Conservation (phyloP, 257 asterid genomes). For the Craterostigma plantagineum region DNA sequence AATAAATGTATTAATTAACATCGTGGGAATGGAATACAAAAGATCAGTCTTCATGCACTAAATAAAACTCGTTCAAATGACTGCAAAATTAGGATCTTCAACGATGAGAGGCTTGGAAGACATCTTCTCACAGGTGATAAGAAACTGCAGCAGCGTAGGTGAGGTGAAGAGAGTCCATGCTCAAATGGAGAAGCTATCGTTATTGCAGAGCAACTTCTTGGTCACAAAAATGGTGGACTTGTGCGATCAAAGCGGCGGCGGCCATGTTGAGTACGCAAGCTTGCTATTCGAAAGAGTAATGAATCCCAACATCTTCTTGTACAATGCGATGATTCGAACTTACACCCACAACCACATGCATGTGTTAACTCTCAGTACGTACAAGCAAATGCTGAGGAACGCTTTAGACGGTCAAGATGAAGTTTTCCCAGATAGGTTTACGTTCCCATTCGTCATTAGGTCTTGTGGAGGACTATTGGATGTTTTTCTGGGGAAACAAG, state of each 20-base stretch:
- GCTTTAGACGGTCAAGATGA: conserved; percentile 11
- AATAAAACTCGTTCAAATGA: conserved; percentile 19
- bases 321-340: conserved; percentile 49
- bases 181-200: conserved; percentile 42
- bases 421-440: conserved; percentile 33
- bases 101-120: conserved; percentile 55
- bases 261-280: conserved; percentile 34
- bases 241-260: conserved; percentile 44
- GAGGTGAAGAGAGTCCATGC: conserved; percentile 47
- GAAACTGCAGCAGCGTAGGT: conserved; percentile 20
- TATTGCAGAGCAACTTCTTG: conserved; percentile 52
- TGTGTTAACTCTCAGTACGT: conserved; percentile 16
- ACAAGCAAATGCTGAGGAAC: conserved; percentile 27
- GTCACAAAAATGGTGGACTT: conserved; percentile 64
- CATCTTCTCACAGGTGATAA: conserved; percentile 27
- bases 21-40: no score
- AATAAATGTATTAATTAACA: no score
- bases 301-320: conserved; percentile 38
- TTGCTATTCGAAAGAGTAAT: conserved; percentile 32
- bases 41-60: background rate
- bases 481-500: conserved; percentile 28
- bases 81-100: conserved; percentile 19
- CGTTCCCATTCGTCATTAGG: conserved; percentile 60
- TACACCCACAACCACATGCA: conserved; percentile 30
- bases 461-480: conserved; percentile 41